phyloP scores from a whole-genome alignment of 176 grass and related monocot genomes.

The Bromus sterilis region DNA sequence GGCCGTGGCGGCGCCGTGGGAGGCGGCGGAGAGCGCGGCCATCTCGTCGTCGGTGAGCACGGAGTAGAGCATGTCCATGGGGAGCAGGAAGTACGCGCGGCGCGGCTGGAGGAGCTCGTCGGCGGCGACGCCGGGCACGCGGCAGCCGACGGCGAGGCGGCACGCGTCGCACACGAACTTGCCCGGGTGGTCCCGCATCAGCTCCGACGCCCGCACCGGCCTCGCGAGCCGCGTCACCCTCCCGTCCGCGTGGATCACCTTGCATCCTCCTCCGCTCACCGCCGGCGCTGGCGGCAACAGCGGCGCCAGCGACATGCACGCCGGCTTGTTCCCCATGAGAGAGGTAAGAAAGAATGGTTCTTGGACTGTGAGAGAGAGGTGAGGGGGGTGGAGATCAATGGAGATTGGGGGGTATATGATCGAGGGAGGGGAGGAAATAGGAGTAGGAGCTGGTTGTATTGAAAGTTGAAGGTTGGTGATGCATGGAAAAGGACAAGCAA shows the following conservation, averaged over 20 bases:
- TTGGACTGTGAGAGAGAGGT: neutral
- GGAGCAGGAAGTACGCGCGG: conserved; percentile 77
- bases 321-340: conserved; percentile 54
- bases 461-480: conserved; percentile 25
- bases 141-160: conserved; percentile 54
- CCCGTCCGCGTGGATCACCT: conserved; percentile 56
- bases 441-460: neutral
- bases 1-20: conserved; percentile 28
- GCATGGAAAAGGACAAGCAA: conserved; percentile 45
- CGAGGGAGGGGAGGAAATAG: neutral
- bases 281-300: neutral
- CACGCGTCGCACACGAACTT: conserved; percentile 67
- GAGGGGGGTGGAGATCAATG: neutral
- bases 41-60: conserved; percentile 94
- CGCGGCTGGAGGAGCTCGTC: conserved; percentile 60
- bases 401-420: neutral
- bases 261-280: conserved; percentile 1
- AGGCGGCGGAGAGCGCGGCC: conserved; percentile 32
- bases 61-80: conserved; percentile 94
- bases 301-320: conserved; percentile 29
- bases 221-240: conserved; percentile 30
- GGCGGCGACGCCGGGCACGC: conserved; percentile 45
- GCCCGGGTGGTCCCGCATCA: conserved; percentile 63
- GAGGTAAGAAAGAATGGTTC: neutral
- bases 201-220: conserved; percentile 41